phyloP scores from a whole-genome alignment of 192 early-diverging fungal species.

The Backusella liffmaniae region DNA sequence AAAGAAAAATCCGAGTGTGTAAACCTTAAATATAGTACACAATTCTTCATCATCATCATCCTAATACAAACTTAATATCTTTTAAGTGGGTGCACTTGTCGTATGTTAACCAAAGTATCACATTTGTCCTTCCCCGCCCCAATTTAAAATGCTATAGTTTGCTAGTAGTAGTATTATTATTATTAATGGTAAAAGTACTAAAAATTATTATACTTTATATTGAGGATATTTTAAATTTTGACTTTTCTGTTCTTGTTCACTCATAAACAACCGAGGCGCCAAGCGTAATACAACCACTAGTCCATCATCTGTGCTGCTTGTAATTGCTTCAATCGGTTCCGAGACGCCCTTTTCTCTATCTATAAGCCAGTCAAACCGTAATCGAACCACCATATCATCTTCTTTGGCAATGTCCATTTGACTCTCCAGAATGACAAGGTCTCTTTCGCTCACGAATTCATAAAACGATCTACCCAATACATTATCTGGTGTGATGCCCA shows the following conservation, averaged over 20 bases:
- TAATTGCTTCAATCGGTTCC: slow-evolving; percentile 14
- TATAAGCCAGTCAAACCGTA: slow-evolving; percentile 29
- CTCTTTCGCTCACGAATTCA: slow-evolving; percentile 5
- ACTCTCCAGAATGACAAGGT: background rate
- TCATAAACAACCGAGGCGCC: slow-evolving; percentile 1
- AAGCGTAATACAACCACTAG: slow-evolving; percentile 22
- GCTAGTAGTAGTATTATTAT: background rate
- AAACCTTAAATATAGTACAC: too few relatives aligned
- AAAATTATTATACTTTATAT: background rate
- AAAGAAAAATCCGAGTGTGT: too few relatives aligned
- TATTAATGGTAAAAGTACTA: background rate
- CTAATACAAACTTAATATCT: too few relatives aligned
- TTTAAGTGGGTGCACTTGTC: too few relatives aligned
- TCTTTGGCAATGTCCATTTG: slow-evolving; percentile 17
- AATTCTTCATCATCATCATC: too few relatives aligned
- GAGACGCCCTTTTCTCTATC: background rate
- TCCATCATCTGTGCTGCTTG: slow-evolving; percentile 16
- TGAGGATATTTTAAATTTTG: slow-evolving; percentile 6
- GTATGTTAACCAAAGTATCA: too few relatives aligned
- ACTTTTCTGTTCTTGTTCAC: background rate
- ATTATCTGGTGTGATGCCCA: background rate
- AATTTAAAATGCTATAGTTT: background rate
- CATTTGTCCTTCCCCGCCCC: background rate
- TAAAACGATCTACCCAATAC: background rate
- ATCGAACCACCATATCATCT: slow-evolving; percentile 4